Percentiles rank a stretch among this genome's conserved stretches.
Conservation (phyloP, 371 early-diverging fungal species). For the Nosema muscidifuracis region DNA sequence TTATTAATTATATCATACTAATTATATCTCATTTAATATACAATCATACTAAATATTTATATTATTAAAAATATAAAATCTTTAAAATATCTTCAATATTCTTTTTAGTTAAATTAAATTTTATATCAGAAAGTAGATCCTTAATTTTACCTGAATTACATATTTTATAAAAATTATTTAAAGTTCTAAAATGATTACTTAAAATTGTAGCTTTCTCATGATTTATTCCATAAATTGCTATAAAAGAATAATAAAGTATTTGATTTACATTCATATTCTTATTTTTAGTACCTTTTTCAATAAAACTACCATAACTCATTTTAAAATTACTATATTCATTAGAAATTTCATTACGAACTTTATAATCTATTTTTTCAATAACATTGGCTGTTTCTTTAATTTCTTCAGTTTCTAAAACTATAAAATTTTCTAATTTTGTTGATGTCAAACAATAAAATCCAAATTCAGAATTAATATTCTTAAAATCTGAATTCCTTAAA, state of each 20-base stretch:
- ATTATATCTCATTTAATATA: too few relatives aligned
- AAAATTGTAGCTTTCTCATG: conserved; percentile 28
- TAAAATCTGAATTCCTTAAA: conserved; percentile 30
- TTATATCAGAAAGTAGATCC: neutral
- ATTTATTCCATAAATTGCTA: conserved; percentile 38
- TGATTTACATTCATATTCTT: neutral
- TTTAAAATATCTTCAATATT: neutral
- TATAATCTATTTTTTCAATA: conserved; percentile 37
- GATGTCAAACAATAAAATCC: neutral
- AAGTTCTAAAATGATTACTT: conserved; percentile 29
- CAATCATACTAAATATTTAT: too few relatives aligned
- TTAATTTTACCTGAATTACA: neutral
- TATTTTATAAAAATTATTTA: conserved; percentile 13
- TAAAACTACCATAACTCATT: conserved; percentile 47
- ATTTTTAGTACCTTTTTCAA: conserved; percentile 34
- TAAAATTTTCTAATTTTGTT: conserved; percentile 44
- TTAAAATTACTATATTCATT: neutral
- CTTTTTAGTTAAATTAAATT: neutral
- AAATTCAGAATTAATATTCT: conserved; percentile 7
- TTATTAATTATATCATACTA: too few relatives aligned
- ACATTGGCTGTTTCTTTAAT: conserved; percentile 48
- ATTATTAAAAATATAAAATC: neutral
- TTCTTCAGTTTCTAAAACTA: conserved; percentile 55
- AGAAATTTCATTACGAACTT: neutral
- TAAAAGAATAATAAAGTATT: conserved; percentile 27